These are phyloP conservation scores for Sugiyamaella floridensis DNA, from an alignment of 805 yeast genomes.

Conservation along the genomic window DNA sequence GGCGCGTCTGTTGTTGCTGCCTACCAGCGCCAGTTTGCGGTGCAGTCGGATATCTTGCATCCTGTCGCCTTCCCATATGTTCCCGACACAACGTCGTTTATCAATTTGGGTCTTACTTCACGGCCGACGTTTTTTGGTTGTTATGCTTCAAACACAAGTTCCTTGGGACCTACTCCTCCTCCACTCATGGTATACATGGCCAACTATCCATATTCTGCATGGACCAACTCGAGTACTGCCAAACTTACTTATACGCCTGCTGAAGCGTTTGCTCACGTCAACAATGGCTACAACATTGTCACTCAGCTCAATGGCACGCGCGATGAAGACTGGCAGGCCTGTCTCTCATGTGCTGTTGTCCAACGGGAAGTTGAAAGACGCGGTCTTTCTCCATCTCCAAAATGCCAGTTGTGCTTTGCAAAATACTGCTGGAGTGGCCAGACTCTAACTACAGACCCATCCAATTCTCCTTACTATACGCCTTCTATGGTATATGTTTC, in stretches of 20 bases:
- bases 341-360: slow-evolving; percentile 80
- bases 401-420: slow-evolving; percentile 66
- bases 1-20: slow-evolving; percentile 25
- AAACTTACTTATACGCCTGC: slow-evolving; percentile 54
- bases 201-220: slow-evolving; percentile 57
- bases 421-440: slow-evolving; percentile 75
- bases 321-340: slow-evolving; percentile 63
- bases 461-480: slow-evolving; percentile 10
- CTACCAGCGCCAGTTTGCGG: slow-evolving; percentile 26
- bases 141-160: slow-evolving; percentile 51
- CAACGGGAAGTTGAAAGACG: slow-evolving; percentile 74
- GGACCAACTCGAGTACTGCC: slow-evolving; percentile 66
- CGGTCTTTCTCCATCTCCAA: slow-evolving; percentile 52
- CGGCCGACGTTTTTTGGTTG: slow-evolving; percentile 82
- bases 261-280: slow-evolving; percentile 55
- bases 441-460: background rate
- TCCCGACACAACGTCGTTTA: slow-evolving; percentile 12
- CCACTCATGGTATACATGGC: slow-evolving; percentile 77
- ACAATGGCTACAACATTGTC: slow-evolving; percentile 71
- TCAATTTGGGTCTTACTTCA: slow-evolving; percentile 23
- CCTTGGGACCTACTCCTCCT: slow-evolving; percentile 39
- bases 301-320: slow-evolving; percentile 63
- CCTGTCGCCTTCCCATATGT: slow-evolving; percentile 13
- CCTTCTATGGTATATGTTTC: slow-evolving; percentile 5
- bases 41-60: slow-evolving; percentile 14